These are phyloP conservation scores for Amyloporia xantha DNA, from an alignment of 768 basidiomycete species.

Conservation along the genomic window DNA sequence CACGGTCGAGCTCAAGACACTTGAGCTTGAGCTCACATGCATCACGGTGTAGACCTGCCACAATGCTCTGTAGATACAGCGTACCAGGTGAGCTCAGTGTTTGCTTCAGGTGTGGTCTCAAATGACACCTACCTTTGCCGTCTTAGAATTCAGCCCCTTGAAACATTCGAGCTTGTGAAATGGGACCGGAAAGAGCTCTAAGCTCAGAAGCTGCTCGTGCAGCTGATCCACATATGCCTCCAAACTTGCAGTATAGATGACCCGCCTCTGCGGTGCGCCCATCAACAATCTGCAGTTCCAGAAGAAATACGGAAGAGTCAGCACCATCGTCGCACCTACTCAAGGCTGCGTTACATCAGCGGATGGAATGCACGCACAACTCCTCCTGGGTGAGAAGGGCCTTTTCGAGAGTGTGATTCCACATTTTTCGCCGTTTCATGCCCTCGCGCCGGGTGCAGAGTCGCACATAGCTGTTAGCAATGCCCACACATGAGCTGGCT, in stretches of 20 bases:
- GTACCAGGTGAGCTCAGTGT: not conserved
- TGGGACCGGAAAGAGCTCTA: slow-evolving; percentile 44
- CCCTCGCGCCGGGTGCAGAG: slow-evolving; percentile 55
- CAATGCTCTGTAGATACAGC: slow-evolving; percentile 54
- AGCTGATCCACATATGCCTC: slow-evolving; percentile 68
- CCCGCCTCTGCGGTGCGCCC: slow-evolving; percentile 61
- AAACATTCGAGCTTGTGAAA: slow-evolving; percentile 26
- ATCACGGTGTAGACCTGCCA: slow-evolving; percentile 64
- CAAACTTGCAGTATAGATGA: slow-evolving; percentile 64
- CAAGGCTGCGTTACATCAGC: not conserved
- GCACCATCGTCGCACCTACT: not conserved
- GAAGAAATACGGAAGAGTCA: not conserved
- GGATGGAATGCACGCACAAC: slow-evolving; percentile 36
- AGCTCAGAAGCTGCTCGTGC: slow-evolving; percentile 48
- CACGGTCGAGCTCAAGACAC: slow-evolving; percentile 61
- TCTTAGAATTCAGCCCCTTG: slow-evolving; percentile 69
- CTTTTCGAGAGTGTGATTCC: slow-evolving; percentile 76
- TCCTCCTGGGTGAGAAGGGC: slow-evolving; percentile 60
- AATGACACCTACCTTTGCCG: slow-evolving; percentile 51
- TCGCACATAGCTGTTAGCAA: slow-evolving; percentile 64
- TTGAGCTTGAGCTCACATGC: slow-evolving; percentile 51
- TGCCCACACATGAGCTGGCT: slow-evolving; percentile 16
- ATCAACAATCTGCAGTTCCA: slow-evolving; percentile 47
- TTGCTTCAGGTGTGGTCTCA: not conserved
- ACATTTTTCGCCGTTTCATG: slow-evolving; percentile 64